A percentile compares a stretch with the other conserved stretches of the same genome.
phyloP scores from a whole-genome alignment of 2,329 filamentous ascomycete species.

The Diplocarpon mali region DNA sequence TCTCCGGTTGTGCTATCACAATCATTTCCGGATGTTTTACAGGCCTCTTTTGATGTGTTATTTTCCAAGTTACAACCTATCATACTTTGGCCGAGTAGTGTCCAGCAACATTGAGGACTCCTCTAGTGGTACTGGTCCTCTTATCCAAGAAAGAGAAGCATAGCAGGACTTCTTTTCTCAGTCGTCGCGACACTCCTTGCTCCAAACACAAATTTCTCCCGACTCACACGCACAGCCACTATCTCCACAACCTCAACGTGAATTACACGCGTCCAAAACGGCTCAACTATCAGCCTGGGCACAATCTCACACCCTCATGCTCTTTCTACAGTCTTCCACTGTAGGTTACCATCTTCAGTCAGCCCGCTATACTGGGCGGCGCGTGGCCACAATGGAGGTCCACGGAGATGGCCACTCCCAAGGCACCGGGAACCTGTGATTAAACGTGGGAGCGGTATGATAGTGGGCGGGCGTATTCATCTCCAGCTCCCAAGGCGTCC shows the following conservation, averaged over 20 bases:
- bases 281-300: conserved; percentile 39
- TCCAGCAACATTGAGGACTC: background rate
- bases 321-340: conserved; percentile 35
- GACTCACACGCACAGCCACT: conserved; percentile 38
- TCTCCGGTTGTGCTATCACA: too few relatives aligned
- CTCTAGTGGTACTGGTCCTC: background rate
- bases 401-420: conserved; percentile 42
- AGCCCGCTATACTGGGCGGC: conserved; percentile 30
- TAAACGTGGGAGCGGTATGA: background rate
- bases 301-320: conserved; percentile 43
- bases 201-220: conserved; percentile 48
- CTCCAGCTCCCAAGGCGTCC: conserved; percentile 46
- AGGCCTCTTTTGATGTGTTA: too few relatives aligned
- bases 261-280: conserved; percentile 38
- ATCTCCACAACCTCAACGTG: conserved; percentile 37
- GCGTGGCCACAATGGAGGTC: conserved; percentile 40
- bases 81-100: too few relatives aligned
- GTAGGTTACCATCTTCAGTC: conserved; percentile 38
- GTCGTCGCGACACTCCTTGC: conserved; percentile 39
- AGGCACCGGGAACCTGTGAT: conserved; percentile 26
- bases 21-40: too few relatives aligned
- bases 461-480: conserved; percentile 29
- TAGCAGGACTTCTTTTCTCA: conserved; percentile 39
- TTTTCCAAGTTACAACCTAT: too few relatives aligned
- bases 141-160: conserved; percentile 10